Conservation (phyloP, 805 yeast genomes). For the Candida maris region DNA sequence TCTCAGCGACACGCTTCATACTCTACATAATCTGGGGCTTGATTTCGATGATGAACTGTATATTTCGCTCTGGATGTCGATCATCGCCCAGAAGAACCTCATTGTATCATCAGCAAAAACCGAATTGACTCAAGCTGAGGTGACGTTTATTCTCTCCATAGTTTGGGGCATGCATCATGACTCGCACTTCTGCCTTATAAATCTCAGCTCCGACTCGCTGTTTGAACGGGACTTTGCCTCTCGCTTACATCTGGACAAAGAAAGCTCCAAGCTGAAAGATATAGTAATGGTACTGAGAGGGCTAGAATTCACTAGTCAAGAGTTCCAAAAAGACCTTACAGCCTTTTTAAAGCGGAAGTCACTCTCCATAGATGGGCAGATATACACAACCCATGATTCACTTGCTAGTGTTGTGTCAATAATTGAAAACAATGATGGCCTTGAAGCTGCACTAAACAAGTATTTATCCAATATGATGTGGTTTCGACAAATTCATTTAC, state of each 20-base stretch:
- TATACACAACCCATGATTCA: constrained; percentile 10
- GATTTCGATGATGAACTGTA: constrained; percentile 20
- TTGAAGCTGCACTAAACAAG: constrained; percentile 17
- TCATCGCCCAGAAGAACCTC: constrained; percentile 27
- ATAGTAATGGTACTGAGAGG: constrained; percentile 4
- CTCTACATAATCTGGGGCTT: constrained; percentile 3
- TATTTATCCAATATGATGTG: constrained; percentile 27
- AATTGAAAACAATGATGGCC: constrained; percentile 16
- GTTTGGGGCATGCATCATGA: constrained; percentile 12
- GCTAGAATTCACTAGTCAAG: constrained; percentile 10
- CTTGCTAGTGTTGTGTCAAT: constrained; percentile 20
- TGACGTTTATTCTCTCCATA: constrained; percentile 8
- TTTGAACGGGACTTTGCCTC: constrained; percentile 7
- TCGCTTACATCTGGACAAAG: constrained; percentile 4
- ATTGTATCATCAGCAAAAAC: constrained; percentile 22
- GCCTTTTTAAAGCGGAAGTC: constrained; percentile 2
- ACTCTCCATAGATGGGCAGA: not conserved
- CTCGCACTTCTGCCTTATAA: constrained; percentile 1
- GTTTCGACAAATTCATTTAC: constrained; percentile 30
- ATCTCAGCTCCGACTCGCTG: constrained; percentile 3
- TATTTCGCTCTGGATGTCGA: constrained; percentile 19
- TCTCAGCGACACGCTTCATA: not conserved
- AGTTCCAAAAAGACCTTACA: constrained; percentile 11
- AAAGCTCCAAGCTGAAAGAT: constrained; percentile 1
- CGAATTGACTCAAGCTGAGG: constrained; percentile 13